These are phyloP conservation scores for Castanopsis chinensis DNA, from an alignment of 306 rosid genomes.

Conservation along the genomic window DNA sequence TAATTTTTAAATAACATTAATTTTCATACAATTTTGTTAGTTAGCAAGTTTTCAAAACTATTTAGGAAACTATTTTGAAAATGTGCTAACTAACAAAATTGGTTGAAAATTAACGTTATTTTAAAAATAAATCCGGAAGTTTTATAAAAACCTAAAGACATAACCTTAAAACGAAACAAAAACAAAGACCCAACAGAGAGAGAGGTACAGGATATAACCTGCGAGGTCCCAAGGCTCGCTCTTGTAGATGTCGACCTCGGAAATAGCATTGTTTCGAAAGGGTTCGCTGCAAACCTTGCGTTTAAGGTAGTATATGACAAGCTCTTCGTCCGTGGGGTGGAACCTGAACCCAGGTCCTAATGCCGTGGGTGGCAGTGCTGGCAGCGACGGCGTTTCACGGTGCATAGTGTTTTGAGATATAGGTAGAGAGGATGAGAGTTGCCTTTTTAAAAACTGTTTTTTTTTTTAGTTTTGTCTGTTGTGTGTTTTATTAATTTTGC, in stretches of 20 bases:
- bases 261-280: conserved; percentile 86
- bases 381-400: conserved; percentile 43
- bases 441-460: not conserved
- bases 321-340: conserved; percentile 97
- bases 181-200: not conserved
- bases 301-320: conserved; percentile 90
- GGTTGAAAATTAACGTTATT: too few species aligned
- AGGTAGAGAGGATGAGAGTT: conserved; percentile 47
- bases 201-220: too few species aligned
- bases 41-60: too few species aligned
- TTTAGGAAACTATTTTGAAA: too few species aligned
- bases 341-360: conserved; percentile 97
- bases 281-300: conserved; percentile 76
- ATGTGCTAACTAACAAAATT: too few species aligned
- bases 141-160: not conserved
- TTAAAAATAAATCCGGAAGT: not conserved
- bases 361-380: conserved; percentile 55
- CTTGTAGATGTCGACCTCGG: conserved; percentile 89
- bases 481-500: not conserved
- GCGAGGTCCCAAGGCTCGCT: conserved; percentile 99
- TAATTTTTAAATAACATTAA: too few species aligned
- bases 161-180: not conserved
- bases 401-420: conserved; percentile 43
- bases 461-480: not conserved
- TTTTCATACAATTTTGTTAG: too few species aligned